Evolutionary conservation across 164 flowering plant genomes (phyloP).

Genomic region (Nymphaea colorata): DNA sequence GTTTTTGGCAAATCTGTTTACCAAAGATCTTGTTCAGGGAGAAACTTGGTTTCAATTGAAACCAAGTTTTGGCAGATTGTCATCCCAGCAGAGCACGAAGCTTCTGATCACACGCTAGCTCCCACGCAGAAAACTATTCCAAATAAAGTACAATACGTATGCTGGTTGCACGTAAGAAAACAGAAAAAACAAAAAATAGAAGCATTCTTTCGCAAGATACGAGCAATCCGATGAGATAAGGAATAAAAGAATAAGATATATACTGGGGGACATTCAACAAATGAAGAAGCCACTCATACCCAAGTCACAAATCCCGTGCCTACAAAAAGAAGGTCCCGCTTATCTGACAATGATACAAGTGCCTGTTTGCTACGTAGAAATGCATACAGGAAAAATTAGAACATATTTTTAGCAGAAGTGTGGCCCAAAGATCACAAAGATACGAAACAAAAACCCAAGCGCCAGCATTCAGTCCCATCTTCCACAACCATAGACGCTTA

Average conservation of each 20-base stretch:
- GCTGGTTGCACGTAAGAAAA: neutral
- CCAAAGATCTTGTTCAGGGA: too few relatives aligned
- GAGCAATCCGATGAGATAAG: neutral
- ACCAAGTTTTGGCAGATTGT: too few relatives aligned
- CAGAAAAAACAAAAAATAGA: neutral
- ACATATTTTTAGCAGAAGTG: too few relatives aligned
- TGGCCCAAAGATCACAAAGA: too few relatives aligned
- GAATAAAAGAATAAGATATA: neutral
- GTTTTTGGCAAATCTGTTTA: too few relatives aligned
- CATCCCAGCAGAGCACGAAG: too few relatives aligned
- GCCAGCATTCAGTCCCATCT: too few relatives aligned
- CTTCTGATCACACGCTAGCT: neutral
- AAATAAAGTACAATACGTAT: neutral
- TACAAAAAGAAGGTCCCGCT: conserved; percentile 59
- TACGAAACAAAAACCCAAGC: too few relatives aligned
- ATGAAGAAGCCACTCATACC: conserved; percentile 29
- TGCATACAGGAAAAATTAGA: neutral
- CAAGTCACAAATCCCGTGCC: conserved; percentile 60
- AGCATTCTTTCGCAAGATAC: neutral
- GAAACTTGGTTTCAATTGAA: too few relatives aligned
- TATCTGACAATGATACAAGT: conserved; percentile 84
- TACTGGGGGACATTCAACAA: neutral
- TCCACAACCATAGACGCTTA: too few relatives aligned
- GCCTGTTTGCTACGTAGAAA: conserved; percentile 58
- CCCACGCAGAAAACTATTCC: neutral